Evolutionary conservation across 2,329 filamentous ascomycete species (phyloP).

Genomic region (Talaromyces sp.): DNA sequence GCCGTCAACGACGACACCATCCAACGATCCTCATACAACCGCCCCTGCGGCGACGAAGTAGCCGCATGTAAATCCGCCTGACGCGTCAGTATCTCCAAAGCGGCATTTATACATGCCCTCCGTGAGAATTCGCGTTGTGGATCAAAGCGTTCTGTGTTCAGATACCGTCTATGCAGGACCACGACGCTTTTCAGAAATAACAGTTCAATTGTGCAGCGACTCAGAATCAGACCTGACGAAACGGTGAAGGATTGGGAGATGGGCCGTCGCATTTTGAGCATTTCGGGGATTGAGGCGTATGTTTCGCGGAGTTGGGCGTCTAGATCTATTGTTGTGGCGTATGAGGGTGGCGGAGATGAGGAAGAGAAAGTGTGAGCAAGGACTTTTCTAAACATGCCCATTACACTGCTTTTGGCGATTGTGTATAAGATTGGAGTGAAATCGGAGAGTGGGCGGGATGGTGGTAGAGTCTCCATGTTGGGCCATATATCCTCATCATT

Average conservation of each 20-base stretch:
- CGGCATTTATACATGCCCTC: constrained; percentile 42
- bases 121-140: constrained; percentile 36
- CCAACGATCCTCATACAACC: constrained; percentile 51
- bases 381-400: constrained; percentile 27
- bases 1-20: constrained; percentile 53
- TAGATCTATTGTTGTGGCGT: constrained; percentile 21
- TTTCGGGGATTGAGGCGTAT: constrained; percentile 19
- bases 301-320: constrained; percentile 21
- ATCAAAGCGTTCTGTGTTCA: constrained; percentile 33
- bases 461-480: constrained; percentile 45
- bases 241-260: constrained; percentile 40
- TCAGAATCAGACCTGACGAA: constrained; percentile 46
- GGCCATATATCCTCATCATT: constrained; percentile 54
- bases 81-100: constrained; percentile 43
- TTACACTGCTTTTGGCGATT: constrained; percentile 29
- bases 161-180: constrained; percentile 48
- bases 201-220: constrained; percentile 46
- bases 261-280: constrained; percentile 22
- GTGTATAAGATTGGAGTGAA: constrained; percentile 42
- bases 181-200: constrained; percentile 46
- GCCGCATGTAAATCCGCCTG: constrained; percentile 47
- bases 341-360: constrained; percentile 13
- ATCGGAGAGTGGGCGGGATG: constrained; percentile 46
- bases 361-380: constrained; percentile 20
- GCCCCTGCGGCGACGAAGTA: constrained; percentile 45